Base-by-base conservation (phyloP, 306 rosid species). In the Prunus campanulata region DNA sequence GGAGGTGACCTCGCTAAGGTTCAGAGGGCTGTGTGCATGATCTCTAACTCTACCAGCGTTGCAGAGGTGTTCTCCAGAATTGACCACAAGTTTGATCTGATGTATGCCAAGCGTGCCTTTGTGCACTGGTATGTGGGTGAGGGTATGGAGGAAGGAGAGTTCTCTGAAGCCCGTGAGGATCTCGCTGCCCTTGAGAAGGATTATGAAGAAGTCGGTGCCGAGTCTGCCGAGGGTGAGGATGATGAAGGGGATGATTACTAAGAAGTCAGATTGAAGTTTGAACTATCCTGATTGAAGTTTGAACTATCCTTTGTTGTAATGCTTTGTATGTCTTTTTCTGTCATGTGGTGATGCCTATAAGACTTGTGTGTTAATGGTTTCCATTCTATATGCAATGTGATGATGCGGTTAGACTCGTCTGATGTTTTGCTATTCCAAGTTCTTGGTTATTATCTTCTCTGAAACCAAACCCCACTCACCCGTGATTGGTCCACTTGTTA, bases 91-190 rank as follows among this genome's bases (percentile, higher is more conserved):
- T 93, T 93, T 69, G 98, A 93, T 32, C 96, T 93, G 74, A 91
- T 93, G 98, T 93, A 88, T 79, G 89, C 97, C 50, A 93, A 93
- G 85, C 86, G 97, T 5, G 98, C 97, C 16, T 93, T 91, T 8
- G 98, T 93, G 69, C 98, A 93, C 76, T 93, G 98, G 98, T 93
- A 93, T 6, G 98, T 93, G 54, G 98, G 98, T 65, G 98, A 93
- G 86, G 98, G 98, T 50, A 93, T 93, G 98, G 98, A 93, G 74
- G 98, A 93, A 81, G 98, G 98, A 29, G 98, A 93, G 78, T 93
- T 93, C 78, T 93, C 98, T 0, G 98, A 93, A 78, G 97, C 98
- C 65, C 93, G 97, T 60, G 97, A 93, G 85, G 97, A 93, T 83
- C 97, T 93, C 71, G 98, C 97, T 39, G 98, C 97, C 10, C 91